Evolutionary conservation across 176 grass and related monocot genomes (phyloP).

Genomic region (Raddia guianensis): DNA sequence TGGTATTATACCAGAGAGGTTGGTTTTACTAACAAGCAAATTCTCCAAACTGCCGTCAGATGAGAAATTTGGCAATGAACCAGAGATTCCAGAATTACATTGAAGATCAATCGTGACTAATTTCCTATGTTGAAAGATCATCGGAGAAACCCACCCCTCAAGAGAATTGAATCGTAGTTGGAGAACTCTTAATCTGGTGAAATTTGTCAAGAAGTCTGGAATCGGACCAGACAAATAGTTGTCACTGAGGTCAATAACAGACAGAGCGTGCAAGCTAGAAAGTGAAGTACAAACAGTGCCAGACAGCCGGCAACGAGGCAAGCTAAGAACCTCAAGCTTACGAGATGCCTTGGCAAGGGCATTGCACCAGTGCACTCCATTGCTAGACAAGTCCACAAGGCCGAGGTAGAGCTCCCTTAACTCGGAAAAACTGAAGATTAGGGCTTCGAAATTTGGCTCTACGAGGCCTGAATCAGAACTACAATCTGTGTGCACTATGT

Average conservation of each 20-base stretch:
- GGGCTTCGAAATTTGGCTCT: neutral
- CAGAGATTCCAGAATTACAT: neutral
- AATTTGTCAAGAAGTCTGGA: neutral
- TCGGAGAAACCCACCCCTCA: neutral
- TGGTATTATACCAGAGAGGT: neutral
- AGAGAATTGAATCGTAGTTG: neutral
- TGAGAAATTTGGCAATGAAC: neutral
- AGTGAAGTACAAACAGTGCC: neutral
- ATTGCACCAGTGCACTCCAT: neutral
- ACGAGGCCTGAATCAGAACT: neutral
- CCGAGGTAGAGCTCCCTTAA: neutral
- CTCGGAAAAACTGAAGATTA: neutral
- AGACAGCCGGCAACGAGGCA: neutral
- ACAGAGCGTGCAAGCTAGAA: neutral
- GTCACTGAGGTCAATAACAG: neutral
- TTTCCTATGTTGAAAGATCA: neutral
- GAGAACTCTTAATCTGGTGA: neutral
- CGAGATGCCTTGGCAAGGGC: neutral
- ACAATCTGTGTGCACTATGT: too few species aligned
- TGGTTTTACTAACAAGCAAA: neutral
- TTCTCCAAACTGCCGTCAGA: neutral
- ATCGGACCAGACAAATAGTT: neutral
- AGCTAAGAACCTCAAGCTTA: neutral
- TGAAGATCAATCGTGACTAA: neutral
- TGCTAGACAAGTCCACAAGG: neutral